phyloP scores from a whole-genome alignment of 2,329 filamentous ascomycete genomes.

The Aureobasidium subglaciale region DNA sequence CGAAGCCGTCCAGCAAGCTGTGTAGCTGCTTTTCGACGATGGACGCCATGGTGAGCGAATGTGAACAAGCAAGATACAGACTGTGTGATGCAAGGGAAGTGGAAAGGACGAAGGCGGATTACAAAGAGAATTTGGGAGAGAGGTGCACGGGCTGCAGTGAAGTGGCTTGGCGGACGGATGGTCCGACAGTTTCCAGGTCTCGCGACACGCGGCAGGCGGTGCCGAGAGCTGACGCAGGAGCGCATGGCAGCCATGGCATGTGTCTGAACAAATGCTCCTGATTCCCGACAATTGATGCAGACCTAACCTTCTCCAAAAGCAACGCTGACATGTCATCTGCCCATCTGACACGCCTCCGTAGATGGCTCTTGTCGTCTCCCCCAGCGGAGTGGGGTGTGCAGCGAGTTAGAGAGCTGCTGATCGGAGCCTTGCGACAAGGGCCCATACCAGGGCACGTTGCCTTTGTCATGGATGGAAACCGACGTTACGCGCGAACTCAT shows the following conservation, averaged over 20 bases:
- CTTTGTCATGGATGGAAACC: slow-evolving; percentile 99
- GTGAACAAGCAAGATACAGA: background rate
- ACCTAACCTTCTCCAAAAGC: too few relatives aligned
- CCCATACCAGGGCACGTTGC: slow-evolving; percentile 91
- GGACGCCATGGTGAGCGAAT: slow-evolving; percentile 1
- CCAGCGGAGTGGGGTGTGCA: slow-evolving; percentile 85
- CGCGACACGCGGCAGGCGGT: background rate
- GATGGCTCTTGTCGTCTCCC: slow-evolving; percentile 80
- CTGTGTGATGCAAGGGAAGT: background rate
- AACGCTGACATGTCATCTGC: slow-evolving; percentile 32
- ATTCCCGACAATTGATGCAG: too few relatives aligned
- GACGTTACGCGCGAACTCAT: slow-evolving; percentile 81
- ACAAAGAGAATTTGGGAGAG: slow-evolving; percentile 13
- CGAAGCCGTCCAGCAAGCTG: slow-evolving; percentile 39
- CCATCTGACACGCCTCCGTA: slow-evolving; percentile 54
- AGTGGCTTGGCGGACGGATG: background rate
- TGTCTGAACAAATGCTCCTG: too few relatives aligned
- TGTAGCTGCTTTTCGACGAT: slow-evolving; percentile 26
- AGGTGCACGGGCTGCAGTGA: background rate
- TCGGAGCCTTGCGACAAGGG: slow-evolving; percentile 81
- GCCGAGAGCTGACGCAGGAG: slow-evolving; percentile 13
- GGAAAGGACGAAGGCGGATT: background rate
- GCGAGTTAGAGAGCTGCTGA: slow-evolving; percentile 73
- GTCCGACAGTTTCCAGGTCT: background rate
- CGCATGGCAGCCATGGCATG: slow-evolving; percentile 3